Evolutionary conservation across 164 flowering plant genomes (phyloP).

Genomic region (Chimonanthus salicifolius): DNA sequence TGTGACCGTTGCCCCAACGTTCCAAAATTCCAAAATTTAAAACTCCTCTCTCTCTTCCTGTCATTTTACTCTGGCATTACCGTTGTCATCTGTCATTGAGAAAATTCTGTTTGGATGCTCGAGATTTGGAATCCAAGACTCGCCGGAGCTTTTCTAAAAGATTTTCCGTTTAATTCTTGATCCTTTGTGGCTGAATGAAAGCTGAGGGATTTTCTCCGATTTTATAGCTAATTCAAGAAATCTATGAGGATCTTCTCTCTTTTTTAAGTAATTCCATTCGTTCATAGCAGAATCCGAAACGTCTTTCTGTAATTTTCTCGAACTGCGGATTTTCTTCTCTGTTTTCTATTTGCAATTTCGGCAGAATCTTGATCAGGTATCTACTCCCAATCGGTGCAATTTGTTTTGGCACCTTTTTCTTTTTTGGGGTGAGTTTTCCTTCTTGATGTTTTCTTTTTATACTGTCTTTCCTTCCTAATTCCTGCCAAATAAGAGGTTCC

Average conservation of each 20-base stretch:
- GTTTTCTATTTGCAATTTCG: neutral
- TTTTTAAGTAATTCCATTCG: neutral
- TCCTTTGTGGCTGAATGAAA: no score
- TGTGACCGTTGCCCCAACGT: slow-evolving; percentile 16
- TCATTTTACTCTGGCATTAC: neutral
- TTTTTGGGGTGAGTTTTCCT: neutral
- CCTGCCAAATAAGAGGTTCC: neutral
- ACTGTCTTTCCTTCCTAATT: neutral
- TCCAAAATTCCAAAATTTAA: slow-evolving; percentile 8
- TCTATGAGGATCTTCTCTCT: neutral
- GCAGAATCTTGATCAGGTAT: neutral
- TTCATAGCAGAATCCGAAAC: neutral
- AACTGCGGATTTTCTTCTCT: neutral
- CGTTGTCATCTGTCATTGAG: slow-evolving; percentile 2
- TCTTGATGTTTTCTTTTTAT: neutral
- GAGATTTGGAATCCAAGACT: neutral
- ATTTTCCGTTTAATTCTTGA: no score
- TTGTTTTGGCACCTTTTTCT: no score
- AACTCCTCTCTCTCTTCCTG: neutral
- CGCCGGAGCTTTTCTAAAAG: neutral
- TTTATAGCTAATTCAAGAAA: neutral
- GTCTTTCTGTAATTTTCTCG: neutral
- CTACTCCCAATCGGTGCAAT: no score
- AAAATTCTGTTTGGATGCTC: neutral
- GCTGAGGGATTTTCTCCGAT: slow-evolving; percentile 4